These are phyloP conservation scores for Sugiyamaella castrensis DNA, from an alignment of 1,139 yeast genomes.

Conservation along the genomic window DNA sequence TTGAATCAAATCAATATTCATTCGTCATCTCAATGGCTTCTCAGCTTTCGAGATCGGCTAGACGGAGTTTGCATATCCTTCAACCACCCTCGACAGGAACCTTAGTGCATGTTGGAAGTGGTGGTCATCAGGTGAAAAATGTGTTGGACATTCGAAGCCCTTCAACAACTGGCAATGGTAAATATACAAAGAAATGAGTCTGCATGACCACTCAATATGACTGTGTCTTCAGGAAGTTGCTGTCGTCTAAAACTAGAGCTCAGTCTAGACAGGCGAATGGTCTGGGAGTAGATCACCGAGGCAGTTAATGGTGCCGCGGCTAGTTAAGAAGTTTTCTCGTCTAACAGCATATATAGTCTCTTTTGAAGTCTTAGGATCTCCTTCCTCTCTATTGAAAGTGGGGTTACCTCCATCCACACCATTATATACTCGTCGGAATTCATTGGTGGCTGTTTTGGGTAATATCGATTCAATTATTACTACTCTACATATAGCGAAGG, in stretches of 20 bases:
- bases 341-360: constrained; percentile 31
- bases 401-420: constrained; percentile 50
- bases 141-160: constrained; percentile 10
- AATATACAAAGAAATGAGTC: neutral
- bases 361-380: constrained; percentile 38
- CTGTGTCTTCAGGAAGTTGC: no score
- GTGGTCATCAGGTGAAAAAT: constrained; percentile 12
- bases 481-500: constrained; percentile 17
- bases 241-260: no score
- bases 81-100: constrained; percentile 18
- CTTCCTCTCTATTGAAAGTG: constrained; percentile 44
- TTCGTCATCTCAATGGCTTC: neutral
- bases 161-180: constrained; percentile 4
- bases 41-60: neutral
- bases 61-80: constrained; percentile 14
- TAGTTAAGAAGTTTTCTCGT: neutral
- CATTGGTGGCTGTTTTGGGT: constrained; percentile 47
- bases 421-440: constrained; percentile 44
- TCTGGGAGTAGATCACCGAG: neutral
- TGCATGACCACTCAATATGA: no score
- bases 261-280: neutral
- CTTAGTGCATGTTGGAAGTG: constrained; percentile 13
- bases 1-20: neutral
- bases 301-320: neutral
- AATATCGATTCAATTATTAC: constrained; percentile 30